phyloP scores from a whole-genome alignment of 306 rosid species.

The Mucuna pruriens region DNA sequence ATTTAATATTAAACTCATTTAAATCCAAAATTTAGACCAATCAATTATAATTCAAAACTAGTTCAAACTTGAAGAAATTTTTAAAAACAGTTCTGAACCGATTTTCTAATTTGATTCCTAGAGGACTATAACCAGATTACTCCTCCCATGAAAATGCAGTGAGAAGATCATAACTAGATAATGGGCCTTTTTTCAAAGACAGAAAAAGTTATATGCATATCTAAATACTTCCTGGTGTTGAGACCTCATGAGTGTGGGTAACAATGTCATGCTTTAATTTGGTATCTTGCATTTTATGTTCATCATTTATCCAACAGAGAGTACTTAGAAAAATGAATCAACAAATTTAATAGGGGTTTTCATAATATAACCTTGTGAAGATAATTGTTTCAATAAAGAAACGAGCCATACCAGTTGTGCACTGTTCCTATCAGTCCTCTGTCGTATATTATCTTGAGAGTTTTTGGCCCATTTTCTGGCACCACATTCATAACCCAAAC shows the following conservation, averaged over 20 bases:
- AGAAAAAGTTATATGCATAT: neutral
- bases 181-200: neutral
- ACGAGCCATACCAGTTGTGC: constrained; percentile 65
- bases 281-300: constrained; percentile 1
- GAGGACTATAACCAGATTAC: neutral
- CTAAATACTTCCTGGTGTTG: neutral
- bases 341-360: neutral
- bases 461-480: constrained; percentile 72
- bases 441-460: constrained; percentile 75
- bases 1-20: neutral
- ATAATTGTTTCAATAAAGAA: constrained; percentile 1
- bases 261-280: neutral
- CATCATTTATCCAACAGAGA: neutral
- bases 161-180: neutral
- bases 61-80: neutral
- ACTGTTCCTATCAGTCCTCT: constrained; percentile 78
- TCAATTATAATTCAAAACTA: neutral
- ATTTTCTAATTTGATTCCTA: neutral
- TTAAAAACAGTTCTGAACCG: neutral
- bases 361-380: neutral
- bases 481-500: constrained; percentile 91
- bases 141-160: constrained; percentile 11
- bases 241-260: neutral
- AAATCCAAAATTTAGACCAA: neutral
- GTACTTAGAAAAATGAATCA: neutral